Evolutionary conservation across 1,284 basidiomycete genomes (phyloP), one percentile per base, ranked within the genome.

Genomic region (Chalciporus sp.): DNA sequence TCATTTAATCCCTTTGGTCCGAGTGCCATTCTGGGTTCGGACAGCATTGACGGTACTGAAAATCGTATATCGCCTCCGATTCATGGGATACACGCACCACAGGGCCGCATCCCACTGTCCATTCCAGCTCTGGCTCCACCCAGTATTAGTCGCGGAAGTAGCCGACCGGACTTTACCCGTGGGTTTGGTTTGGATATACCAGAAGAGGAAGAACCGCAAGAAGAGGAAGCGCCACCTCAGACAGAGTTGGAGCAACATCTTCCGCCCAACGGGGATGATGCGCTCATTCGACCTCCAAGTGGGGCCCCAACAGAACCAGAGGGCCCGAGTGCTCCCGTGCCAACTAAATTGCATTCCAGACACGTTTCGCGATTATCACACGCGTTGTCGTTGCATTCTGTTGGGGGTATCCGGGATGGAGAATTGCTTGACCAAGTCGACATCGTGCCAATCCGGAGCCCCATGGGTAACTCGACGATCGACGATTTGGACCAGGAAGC

Each of bases 111-210:
- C 12, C 84, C 84, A 20, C 63, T 82, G 44, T 69, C 74, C 41
- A 65, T 78, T 42, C 68, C 76, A 0, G 73, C 77, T 14, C 75
- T 85, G 46, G 77, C 75, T 16, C 78, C 80, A 14, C 79, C 80
- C 10, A 58, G 62, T 23, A 63, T 77, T 47, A 74, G 67, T 65
- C 77, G 71, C 56, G 77, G 81, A 12, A 77, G 80, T 58, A 83
- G 77, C 52, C 77, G 83, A 28, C 84, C 87, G 4, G 88, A 92
- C 67, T 92, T 91, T 64, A 69, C 72, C 52, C 81, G 85, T 58
- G 89, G 90, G 3, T 92, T 92, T 68, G 88, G 90, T 2, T 64
- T 92, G 45, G 88, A 92, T 59, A 83, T 85, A 53, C 85, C 88
- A 5, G 85, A 89, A 61, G 88, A 90, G 63, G 70, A 66, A 20